A percentile compares a stretch with the other conserved stretches of the same genome.
Evolutionary conservation across 2,329 filamentous ascomycete genomes (phyloP).

Genomic region (Karstenula rhodostoma): DNA sequence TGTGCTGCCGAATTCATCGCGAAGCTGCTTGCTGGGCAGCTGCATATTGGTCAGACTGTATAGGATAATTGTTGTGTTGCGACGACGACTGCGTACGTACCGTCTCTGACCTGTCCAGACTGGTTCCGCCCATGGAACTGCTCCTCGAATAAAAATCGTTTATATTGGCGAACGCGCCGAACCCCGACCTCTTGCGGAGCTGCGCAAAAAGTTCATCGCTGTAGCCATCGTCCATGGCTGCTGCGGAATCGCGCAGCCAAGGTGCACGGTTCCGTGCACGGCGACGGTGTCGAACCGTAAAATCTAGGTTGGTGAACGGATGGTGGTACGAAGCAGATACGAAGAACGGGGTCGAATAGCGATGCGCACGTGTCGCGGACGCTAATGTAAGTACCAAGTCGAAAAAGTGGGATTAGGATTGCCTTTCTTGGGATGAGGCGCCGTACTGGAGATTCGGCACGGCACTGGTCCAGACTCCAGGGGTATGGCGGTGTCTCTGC

Average conservation of each 20-base stretch:
- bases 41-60: neutral
- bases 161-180: neutral
- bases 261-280: neutral
- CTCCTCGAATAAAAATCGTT: neutral
- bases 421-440: neutral
- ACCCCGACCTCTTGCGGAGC: neutral
- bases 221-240: neutral
- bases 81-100: neutral
- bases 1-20: neutral
- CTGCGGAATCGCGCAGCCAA: neutral
- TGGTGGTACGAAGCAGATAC: neutral
- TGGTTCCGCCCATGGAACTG: constrained; percentile 1
- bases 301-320: neutral
- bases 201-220: neutral
- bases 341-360: neutral
- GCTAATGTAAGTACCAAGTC: neutral
- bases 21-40: constrained; percentile 11
- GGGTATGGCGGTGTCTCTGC: neutral
- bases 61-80: neutral
- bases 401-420: neutral
- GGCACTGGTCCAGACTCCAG: neutral
- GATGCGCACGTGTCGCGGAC: neutral
- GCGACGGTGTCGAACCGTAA: neutral
- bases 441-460: neutral
- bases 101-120: neutral